Conservation (phyloP, 2,329 filamentous ascomycete species). For the Botrytis porri region DNA sequence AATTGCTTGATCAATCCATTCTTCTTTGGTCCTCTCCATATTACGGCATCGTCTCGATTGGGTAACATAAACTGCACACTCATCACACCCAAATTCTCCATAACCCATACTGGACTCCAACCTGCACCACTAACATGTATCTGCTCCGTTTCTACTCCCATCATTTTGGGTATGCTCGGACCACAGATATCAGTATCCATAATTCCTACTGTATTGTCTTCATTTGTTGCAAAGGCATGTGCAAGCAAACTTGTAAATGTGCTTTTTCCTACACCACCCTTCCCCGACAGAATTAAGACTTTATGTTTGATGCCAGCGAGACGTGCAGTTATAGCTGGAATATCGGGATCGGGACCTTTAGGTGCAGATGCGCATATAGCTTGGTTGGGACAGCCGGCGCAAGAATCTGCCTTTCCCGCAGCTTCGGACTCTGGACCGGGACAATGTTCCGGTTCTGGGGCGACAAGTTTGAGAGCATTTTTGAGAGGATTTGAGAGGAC, state of each 20-base stretch:
- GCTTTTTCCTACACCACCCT: conserved; percentile 95
- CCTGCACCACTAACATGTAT: conserved; percentile 87
- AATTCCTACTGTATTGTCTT: conserved; percentile 76
- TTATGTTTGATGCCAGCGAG: conserved; percentile 84
- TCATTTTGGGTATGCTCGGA: conserved; percentile 96
- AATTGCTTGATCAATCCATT: conserved; percentile 98
- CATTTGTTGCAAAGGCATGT: conserved; percentile 82
- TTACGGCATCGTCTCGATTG: conserved; percentile 88
- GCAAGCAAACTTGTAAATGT: conserved; percentile 88
- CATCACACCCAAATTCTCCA: conserved; percentile 93
- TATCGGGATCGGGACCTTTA: conserved; percentile 93
- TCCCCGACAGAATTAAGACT: conserved; percentile 84
- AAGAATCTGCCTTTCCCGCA: conserved; percentile 73
- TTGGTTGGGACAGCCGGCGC: conserved; percentile 94
- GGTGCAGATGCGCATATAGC: conserved; percentile 89
- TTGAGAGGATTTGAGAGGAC: conserved; percentile 75
- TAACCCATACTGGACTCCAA: conserved; percentile 94
- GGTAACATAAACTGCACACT: conserved; percentile 98
- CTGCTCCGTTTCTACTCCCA: conserved; percentile 91
- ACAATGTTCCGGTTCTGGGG: conserved; percentile 95
- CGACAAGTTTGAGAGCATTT: conserved; percentile 78
- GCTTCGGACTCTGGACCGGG: conserved; percentile 80
- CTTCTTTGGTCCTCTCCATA: conserved; percentile 98
- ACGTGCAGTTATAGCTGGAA: conserved; percentile 80
- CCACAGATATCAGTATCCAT: conserved; percentile 99